These are phyloP conservation scores for Teratosphaeria epicoccoides DNA, from an alignment of 2,329 filamentous ascomycete species.

Conservation along the genomic window DNA sequence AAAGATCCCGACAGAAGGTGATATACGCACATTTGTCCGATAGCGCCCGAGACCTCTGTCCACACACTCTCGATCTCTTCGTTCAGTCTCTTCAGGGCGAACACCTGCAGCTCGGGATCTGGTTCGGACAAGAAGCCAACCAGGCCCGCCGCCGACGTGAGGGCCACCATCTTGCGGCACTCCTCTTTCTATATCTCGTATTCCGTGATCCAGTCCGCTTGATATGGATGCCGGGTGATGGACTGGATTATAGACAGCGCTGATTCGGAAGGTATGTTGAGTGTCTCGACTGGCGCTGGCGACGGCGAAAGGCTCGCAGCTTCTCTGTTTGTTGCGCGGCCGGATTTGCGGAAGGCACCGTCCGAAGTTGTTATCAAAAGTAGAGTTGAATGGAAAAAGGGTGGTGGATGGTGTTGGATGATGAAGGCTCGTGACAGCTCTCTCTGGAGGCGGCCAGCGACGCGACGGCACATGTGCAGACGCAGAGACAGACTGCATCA, in stretches of 20 bases:
- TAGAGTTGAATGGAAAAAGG: neutral
- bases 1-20: neutral
- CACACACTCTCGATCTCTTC: slow-evolving; percentile 94
- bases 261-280: neutral
- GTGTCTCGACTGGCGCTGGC: neutral
- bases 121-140: slow-evolving; percentile 93
- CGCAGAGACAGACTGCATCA: too few relatives aligned
- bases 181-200: neutral
- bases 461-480: too few relatives aligned
- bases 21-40: slow-evolving; percentile 75
- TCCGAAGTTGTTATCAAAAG: neutral
- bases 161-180: slow-evolving; percentile 60
- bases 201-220: neutral
- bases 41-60: slow-evolving; percentile 88
- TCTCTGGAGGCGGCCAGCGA: neutral
- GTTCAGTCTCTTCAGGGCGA: slow-evolving; percentile 89
- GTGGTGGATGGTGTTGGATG: neutral
- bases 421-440: neutral
- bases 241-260: neutral
- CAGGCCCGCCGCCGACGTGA: slow-evolving; percentile 88
- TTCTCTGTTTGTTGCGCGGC: neutral
- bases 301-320: neutral
- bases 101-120: slow-evolving; percentile 86
- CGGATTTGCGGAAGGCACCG: neutral
- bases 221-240: neutral